A percentile compares a stretch with the other conserved stretches of the same genome.
These are phyloP conservation scores for Phaeosphaeriaceae sp. DNA, from an alignment of 2,329 filamentous ascomycete genomes.

Conservation along the genomic window DNA sequence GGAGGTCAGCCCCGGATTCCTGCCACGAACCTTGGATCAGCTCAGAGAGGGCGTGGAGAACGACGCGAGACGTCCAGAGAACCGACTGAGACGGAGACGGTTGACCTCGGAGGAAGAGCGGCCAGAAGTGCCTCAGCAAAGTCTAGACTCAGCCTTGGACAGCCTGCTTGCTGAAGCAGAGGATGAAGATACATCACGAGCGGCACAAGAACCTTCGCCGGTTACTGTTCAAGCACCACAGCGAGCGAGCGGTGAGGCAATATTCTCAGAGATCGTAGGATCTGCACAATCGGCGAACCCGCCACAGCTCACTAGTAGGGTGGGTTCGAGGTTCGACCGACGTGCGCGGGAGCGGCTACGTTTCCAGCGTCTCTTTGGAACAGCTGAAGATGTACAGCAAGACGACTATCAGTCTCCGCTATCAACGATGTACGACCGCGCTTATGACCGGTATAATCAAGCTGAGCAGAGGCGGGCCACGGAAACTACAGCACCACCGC, in stretches of 20 bases:
- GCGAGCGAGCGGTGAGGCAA: too few relatives aligned
- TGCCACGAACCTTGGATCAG: conserved; percentile 57
- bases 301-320: not conserved
- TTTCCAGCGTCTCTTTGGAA: conserved; percentile 51
- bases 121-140: conserved; percentile 33
- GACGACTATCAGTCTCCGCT: conserved; percentile 59
- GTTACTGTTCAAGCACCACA: not conserved
- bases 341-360: conserved; percentile 36
- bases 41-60: conserved; percentile 43
- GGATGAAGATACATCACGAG: conserved; percentile 14
- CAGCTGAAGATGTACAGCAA: conserved; percentile 55
- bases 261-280: not conserved
- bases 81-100: conserved; percentile 31
- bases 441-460: conserved; percentile 51
- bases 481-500: conserved; percentile 27
- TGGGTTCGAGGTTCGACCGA: conserved; percentile 14
- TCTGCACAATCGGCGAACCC: not conserved
- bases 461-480: conserved; percentile 47
- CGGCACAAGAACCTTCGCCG: not conserved
- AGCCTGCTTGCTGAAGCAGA: conserved; percentile 36
- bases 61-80: conserved; percentile 37
- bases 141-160: conserved; percentile 45
- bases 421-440: conserved; percentile 55
- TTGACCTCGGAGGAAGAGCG: conserved; percentile 32
- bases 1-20: conserved; percentile 55